Percentiles rank a stretch among this genome's conserved stretches.
These are phyloP conservation scores for Backusella sp. DNA, from an alignment of 192 early-diverging fungal genomes.

Conservation along the genomic window DNA sequence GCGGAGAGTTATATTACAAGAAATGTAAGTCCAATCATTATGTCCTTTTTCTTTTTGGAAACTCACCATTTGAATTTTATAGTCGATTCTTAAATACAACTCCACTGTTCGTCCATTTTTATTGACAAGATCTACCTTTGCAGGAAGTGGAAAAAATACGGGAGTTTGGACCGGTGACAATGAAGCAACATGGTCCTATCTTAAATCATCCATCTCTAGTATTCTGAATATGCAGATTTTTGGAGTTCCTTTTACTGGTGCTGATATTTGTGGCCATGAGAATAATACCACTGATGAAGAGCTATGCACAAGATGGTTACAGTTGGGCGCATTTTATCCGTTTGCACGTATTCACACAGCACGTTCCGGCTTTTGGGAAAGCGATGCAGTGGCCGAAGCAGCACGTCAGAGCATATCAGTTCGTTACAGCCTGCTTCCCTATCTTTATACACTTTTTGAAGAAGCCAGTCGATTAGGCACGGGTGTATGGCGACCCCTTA, in stretches of 20 bases:
- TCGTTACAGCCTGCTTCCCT: conserved; percentile 61
- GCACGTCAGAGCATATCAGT: conserved; percentile 47
- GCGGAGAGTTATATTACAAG: conserved; percentile 24
- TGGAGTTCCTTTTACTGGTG: conserved; percentile 66
- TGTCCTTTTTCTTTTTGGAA: neutral
- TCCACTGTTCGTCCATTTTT: conserved; percentile 47
- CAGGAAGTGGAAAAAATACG: conserved; percentile 52
- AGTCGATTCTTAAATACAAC: conserved; percentile 17
- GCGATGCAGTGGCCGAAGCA: conserved; percentile 50
- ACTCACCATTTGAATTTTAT: neutral
- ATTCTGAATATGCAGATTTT: conserved; percentile 66
- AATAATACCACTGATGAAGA: conserved; percentile 45
- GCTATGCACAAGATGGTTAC: conserved; percentile 64
- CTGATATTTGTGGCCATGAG: conserved; percentile 63
- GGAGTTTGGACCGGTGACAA: conserved; percentile 55
- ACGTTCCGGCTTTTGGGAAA: conserved; percentile 27
- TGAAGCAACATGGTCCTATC: conserved; percentile 49
- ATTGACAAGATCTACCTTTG: conserved; percentile 62
- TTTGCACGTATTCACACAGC: conserved; percentile 60
- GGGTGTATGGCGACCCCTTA: conserved; percentile 53
- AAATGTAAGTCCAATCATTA: conserved; percentile 2
- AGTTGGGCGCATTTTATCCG: conserved; percentile 50
- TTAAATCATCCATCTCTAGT: conserved; percentile 60
- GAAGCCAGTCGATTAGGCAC: conserved; percentile 48
- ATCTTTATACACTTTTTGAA: conserved; percentile 57